Evolutionary conservation across 2,329 filamentous ascomycete species (phyloP).

Genomic region (Nothopassalora personata): DNA sequence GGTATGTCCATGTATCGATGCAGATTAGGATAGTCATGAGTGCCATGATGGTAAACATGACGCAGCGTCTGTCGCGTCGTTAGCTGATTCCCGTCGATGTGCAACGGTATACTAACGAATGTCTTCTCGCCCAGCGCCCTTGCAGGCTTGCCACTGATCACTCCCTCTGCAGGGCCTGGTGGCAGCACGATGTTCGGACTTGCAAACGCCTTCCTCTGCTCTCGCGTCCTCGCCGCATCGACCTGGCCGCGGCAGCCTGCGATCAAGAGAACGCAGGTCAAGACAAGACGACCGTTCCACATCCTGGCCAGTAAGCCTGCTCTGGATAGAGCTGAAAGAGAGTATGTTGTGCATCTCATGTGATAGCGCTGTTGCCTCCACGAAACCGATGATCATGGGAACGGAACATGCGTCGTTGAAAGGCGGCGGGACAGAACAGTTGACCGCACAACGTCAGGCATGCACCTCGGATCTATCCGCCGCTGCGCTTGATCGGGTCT

Average conservation of each 20-base stretch:
- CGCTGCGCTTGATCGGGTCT: neutral
- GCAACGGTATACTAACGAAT: slow-evolving; percentile 24
- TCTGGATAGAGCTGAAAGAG: slow-evolving; percentile 2
- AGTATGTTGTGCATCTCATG: slow-evolving; percentile 2
- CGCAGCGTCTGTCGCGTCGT: slow-evolving; percentile 54
- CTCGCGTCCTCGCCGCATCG: slow-evolving; percentile 16
- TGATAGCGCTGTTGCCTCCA: neutral
- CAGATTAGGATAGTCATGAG: slow-evolving; percentile 68
- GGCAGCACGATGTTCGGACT: slow-evolving; percentile 23
- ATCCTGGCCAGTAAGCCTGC: slow-evolving; percentile 3
- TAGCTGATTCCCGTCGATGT: neutral
- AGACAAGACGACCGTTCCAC: slow-evolving; percentile 15
- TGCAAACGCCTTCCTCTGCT: slow-evolving; percentile 17
- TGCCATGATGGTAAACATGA: slow-evolving; percentile 90
- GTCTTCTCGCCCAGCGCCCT: slow-evolving; percentile 22
- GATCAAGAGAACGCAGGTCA: slow-evolving; percentile 15
- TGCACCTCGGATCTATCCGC: neutral
- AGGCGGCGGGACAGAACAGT: neutral
- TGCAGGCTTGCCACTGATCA: slow-evolving; percentile 9
- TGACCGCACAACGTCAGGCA: neutral
- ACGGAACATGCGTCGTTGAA: neutral
- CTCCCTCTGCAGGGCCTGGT: slow-evolving; percentile 11
- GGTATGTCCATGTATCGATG: slow-evolving; percentile 72
- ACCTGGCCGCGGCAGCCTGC: slow-evolving; percentile 10
- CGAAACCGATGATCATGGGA: neutral